Evolutionary conservation across 2,329 filamentous ascomycete genomes (phyloP), one percentile per base, ranked within the genome.

Genomic region (Grosmannia huntii): DNA sequence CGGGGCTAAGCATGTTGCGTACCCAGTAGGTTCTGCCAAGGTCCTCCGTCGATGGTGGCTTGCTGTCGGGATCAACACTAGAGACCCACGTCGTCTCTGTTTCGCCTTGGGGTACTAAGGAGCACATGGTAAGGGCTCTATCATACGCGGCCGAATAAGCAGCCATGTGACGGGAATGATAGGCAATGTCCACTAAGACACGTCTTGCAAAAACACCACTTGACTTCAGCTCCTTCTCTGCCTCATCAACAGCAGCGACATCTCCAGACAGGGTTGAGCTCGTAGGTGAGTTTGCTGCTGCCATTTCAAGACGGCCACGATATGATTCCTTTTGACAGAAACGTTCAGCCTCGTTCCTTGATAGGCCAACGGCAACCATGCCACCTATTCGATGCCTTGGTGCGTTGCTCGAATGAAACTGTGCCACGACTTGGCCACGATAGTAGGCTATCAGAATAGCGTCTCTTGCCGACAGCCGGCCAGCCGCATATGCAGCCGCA

Each of bases 1-100:
- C 75, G 1, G 75, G 67, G 11, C 69, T 65, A 1, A 67, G 62
- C 72, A 78, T 72, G 61, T 79, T 79, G 31, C 72, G 67, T 1
- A 59, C 65, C 76, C 76, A 79, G 63, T 78, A 78, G 0, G 53
- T 51, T 5, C 59, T 64, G 2, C 12, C 49, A 23, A 72, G 57
- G 5, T 66, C 64, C 1, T 53, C 41, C 0, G 2, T 27, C 2
- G 3, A 33, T 28, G 5, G 64, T 5, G 58, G 16, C 61, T 52
- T 2, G 60, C 60, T 2, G 48, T 38, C 53, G 57, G 67, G 66
- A 53, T 68, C 62, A 5, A 75, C 71, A 51, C 70, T 76, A 0
- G 73, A 75, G 6, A 75, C 55, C 73, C 73, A 75, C 0, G 55
- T 50, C 19, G 25, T 51, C 14, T 14, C 2, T 12, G n/a, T 3